Evolutionary conservation across 2,329 filamentous ascomycete genomes (phyloP).

Genomic region (Penicillium sp.): DNA sequence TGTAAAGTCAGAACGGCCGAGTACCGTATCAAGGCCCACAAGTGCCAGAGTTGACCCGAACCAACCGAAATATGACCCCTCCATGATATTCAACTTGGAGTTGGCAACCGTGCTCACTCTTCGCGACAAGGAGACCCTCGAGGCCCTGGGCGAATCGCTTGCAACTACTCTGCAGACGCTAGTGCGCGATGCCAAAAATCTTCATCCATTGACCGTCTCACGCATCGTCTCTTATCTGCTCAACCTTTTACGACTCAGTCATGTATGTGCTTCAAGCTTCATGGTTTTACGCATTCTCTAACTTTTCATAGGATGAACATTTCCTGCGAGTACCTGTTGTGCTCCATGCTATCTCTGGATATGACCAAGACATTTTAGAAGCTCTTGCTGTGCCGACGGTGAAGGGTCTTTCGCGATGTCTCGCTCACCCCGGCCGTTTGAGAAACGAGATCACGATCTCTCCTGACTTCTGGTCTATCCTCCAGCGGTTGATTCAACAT

Average conservation of each 20-base stretch:
- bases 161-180: conserved; percentile 78
- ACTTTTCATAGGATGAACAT: conserved; percentile 67
- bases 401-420: conserved; percentile 76
- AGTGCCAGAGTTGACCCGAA: conserved; percentile 58
- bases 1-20: conserved; percentile 80
- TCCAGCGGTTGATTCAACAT: conserved; percentile 71
- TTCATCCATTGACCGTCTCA: conserved; percentile 81
- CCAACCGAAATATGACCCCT: conserved; percentile 75
- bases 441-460: conserved; percentile 93
- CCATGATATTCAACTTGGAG: conserved; percentile 86
- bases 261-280: conserved; percentile 58
- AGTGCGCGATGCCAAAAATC: conserved; percentile 73
- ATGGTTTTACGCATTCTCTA: conserved; percentile 14
- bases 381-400: conserved; percentile 75
- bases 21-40: conserved; percentile 59
- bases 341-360: conserved; percentile 85
- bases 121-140: conserved; percentile 71
- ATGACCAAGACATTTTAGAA: conserved; percentile 74
- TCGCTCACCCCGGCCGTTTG: conserved; percentile 73
- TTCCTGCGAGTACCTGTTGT: conserved; percentile 90
- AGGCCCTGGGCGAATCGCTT: conserved; percentile 73
- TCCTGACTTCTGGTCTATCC: conserved; percentile 93
- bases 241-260: conserved; percentile 76
- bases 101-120: conserved; percentile 80
- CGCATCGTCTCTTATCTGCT: conserved; percentile 85